phyloP scores from a whole-genome alignment of 2,329 filamentous ascomycete genomes.

The Aspergillus sojae region DNA sequence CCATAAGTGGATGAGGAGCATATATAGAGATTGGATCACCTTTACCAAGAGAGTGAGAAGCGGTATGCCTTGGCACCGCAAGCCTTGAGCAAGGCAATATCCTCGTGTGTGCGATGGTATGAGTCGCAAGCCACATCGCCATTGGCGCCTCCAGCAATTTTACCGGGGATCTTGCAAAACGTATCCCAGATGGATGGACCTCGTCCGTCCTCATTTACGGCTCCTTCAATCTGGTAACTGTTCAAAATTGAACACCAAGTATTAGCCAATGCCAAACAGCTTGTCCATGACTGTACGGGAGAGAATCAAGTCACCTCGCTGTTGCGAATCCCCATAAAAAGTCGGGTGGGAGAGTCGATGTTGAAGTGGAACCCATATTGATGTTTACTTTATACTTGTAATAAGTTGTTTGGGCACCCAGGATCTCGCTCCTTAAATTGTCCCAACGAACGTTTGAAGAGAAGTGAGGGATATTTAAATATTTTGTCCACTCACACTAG shows the following conservation, averaged over 20 bases:
- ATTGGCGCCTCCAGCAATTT: slow-evolving; percentile 76
- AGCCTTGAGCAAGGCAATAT: slow-evolving; percentile 75
- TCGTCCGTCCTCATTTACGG: slow-evolving; percentile 72
- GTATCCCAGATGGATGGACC: slow-evolving; percentile 86
- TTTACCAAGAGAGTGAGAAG: slow-evolving; percentile 75
- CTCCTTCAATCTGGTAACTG: slow-evolving; percentile 88
- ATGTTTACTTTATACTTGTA: neutral
- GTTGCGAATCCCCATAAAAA: slow-evolving; percentile 83
- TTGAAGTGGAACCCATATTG: slow-evolving; percentile 30
- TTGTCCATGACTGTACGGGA: neutral
- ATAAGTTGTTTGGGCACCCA: neutral
- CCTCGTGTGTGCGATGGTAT: slow-evolving; percentile 76
- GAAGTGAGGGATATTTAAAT: slow-evolving; percentile 21
- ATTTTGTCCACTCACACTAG: neutral
- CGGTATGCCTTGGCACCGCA: slow-evolving; percentile 76
- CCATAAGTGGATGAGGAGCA: neutral
- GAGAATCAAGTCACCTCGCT: slow-evolving; percentile 57
- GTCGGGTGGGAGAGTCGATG: slow-evolving; percentile 60
- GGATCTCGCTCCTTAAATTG: neutral
- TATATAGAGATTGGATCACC: neutral
- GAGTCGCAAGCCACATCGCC: slow-evolving; percentile 83
- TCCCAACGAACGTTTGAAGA: slow-evolving; percentile 8
- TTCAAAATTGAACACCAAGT: neutral
- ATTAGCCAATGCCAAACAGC: neutral
- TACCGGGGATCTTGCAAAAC: slow-evolving; percentile 79